These are phyloP conservation scores for Fusarium camptoceras DNA, from an alignment of 2,329 filamentous ascomycete species.

Conservation along the genomic window DNA sequence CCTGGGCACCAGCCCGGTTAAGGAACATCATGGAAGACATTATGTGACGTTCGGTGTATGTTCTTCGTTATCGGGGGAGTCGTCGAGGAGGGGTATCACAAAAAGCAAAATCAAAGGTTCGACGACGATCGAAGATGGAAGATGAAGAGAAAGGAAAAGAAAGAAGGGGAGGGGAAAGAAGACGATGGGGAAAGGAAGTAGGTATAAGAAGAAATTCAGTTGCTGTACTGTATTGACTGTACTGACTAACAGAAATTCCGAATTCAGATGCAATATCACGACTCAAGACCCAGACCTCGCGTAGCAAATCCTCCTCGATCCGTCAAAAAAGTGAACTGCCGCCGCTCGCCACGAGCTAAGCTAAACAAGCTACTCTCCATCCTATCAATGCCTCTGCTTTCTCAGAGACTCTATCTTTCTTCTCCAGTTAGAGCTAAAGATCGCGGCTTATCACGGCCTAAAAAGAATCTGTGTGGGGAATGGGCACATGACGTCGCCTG, in stretches of 20 bases:
- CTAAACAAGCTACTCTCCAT: conserved; percentile 3
- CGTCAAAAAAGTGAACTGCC: conserved; percentile 7
- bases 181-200: conserved; percentile 11
- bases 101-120: conserved; percentile 26
- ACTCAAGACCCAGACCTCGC: conserved; percentile 19
- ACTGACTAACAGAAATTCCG: conserved; percentile 37
- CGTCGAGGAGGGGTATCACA: conserved; percentile 41
- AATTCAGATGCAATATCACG: conserved; percentile 25
- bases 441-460: conserved; percentile 51
- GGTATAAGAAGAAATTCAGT: conserved; percentile 7
- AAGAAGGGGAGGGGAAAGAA: conserved; percentile 1
- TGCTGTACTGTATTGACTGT: background rate
- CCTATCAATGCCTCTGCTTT: background rate
- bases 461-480: conserved; percentile 27
- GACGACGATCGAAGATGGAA: conserved; percentile 34
- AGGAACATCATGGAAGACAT: conserved; percentile 54
- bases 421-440: conserved; percentile 10
- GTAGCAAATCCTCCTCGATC: conserved; percentile 18
- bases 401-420: background rate
- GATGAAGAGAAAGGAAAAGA: conserved; percentile 13
- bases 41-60: conserved; percentile 1
- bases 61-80: conserved; percentile 30
- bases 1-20: conserved; percentile 49
- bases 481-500: conserved; percentile 44
- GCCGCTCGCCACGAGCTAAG: conserved; percentile 25